Percentiles rank a stretch among this genome's conserved stretches.
phyloP scores from a whole-genome alignment of 169 alveolate genomes.

The Theileria orientalis region DNA sequence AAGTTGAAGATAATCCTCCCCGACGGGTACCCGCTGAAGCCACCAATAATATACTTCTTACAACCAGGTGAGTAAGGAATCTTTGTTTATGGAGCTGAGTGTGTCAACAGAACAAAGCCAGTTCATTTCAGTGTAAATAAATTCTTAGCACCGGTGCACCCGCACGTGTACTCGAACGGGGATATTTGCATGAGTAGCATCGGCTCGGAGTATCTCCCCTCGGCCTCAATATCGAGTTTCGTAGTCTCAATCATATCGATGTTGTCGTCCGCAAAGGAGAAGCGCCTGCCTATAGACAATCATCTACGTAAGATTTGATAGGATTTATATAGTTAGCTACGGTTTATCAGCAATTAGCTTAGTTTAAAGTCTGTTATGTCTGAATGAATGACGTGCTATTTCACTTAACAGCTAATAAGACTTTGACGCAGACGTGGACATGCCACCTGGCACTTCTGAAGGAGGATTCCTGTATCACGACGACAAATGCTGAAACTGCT shows the following conservation, averaged over 20 bases:
- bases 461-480: slow-evolving; percentile 62
- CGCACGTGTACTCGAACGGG: slow-evolving; percentile 85
- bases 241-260: slow-evolving; percentile 78
- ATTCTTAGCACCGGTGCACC: slow-evolving; percentile 78
- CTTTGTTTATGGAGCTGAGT: no score
- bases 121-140: neutral
- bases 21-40: slow-evolving; percentile 80
- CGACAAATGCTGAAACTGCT: slow-evolving; percentile 49
- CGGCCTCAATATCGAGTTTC: slow-evolving; percentile 76
- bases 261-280: slow-evolving; percentile 80
- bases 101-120: no score
- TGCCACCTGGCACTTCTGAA: slow-evolving; percentile 69
- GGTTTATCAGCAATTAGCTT: neutral
- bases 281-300: slow-evolving; percentile 77
- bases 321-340: neutral
- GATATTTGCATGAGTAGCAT: slow-evolving; percentile 80
- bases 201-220: slow-evolving; percentile 81
- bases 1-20: slow-evolving; percentile 78
- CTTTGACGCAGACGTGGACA: slow-evolving; percentile 43
- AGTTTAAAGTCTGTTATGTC: neutral
- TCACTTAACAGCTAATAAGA: no score
- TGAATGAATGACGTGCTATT: no score
- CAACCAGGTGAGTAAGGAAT: slow-evolving; percentile 70
- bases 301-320: slow-evolving; percentile 66
- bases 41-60: slow-evolving; percentile 80